Conservation (phyloP, 2,329 filamentous ascomycete genomes). For the Elsinoe fawcettii region DNA sequence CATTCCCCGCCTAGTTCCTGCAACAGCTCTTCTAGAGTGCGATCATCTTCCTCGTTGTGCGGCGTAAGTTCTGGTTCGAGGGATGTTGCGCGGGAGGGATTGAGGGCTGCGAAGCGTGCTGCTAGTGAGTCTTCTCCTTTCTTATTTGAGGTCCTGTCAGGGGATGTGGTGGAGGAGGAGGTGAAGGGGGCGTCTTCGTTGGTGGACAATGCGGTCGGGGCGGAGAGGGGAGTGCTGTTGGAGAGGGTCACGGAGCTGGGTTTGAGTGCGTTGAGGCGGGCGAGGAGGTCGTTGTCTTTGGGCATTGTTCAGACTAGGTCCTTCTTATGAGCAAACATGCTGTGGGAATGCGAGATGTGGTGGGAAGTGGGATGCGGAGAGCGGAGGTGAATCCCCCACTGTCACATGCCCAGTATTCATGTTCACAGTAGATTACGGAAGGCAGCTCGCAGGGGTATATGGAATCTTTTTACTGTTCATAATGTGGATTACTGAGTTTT, state of each 20-base stretch:
- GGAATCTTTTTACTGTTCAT: background rate
- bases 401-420: background rate
- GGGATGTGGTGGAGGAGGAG: background rate
- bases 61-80: conserved; percentile 24
- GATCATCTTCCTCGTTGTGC: conserved; percentile 35
- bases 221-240: conserved; percentile 1
- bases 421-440: background rate
- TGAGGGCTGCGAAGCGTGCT: conserved; percentile 27
- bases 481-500: background rate
- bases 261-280: conserved; percentile 43
- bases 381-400: background rate
- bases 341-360: background rate
- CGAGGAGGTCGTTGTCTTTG: conserved; percentile 36
- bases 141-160: conserved; percentile 18
- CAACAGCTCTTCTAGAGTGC: conserved; percentile 41
- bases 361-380: background rate
- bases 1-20: conserved; percentile 36
- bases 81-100: conserved; percentile 17
- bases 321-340: too few species aligned
- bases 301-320: too few species aligned
- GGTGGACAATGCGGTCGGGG: too few species aligned
- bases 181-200: too few species aligned
- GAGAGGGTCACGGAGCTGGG: conserved; percentile 34
- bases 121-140: conserved; percentile 26
- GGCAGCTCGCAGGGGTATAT: background rate